A percentile compares a stretch with the other conserved stretches of the same genome.
Conservation (phyloP, 345 rosid species). For the Melaleuca quinquenervia region DNA sequence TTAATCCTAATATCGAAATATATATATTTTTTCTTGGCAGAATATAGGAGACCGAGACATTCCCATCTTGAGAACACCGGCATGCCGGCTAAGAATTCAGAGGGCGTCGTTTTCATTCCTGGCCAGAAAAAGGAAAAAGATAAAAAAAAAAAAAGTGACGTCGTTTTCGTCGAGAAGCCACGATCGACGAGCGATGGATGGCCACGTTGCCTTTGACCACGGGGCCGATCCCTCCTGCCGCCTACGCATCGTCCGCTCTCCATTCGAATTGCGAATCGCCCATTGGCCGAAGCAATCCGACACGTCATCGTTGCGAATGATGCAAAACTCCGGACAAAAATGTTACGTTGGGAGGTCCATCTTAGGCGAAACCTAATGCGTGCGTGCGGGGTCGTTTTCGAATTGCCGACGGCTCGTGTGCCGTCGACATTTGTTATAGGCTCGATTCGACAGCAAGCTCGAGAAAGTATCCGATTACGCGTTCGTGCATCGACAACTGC, state of each 20-base stretch:
- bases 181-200: neutral
- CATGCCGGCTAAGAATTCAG: neutral
- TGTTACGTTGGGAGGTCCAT: too few species aligned
- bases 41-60: neutral
- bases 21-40: neutral
- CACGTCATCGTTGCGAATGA: too few species aligned
- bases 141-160: neutral
- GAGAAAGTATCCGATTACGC: too few species aligned
- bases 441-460: too few species aligned
- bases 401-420: too few species aligned
- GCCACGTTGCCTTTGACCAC: neutral
- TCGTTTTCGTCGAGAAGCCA: neutral
- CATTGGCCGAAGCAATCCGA: neutral
- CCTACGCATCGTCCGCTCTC: neutral
- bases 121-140: too few species aligned
- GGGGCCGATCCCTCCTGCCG: neutral
- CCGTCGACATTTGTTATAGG: too few species aligned
- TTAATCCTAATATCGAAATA: neutral
- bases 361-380: too few species aligned
- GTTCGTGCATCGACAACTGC: too few species aligned
- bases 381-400: too few species aligned
- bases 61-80: neutral
- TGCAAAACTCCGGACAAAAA: too few species aligned
- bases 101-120: neutral
- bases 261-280: neutral